Base-by-base conservation (phyloP, 2,329 filamentous ascomycete species). In the Orbilia blumenaviensis region DNA sequence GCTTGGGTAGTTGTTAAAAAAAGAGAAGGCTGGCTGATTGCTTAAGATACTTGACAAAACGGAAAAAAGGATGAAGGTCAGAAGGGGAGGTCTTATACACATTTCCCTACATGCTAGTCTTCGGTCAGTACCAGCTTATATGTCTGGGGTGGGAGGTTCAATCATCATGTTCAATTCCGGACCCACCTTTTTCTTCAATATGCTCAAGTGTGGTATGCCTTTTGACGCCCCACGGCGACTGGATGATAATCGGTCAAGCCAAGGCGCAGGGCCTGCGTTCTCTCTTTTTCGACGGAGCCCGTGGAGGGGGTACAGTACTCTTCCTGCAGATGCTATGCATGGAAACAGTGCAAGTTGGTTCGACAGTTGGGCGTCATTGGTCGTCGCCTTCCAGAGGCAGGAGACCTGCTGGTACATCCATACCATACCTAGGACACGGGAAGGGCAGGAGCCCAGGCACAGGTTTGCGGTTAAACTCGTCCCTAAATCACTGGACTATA, bases 251-350 rank as follows among this genome's bases (percentile, higher is more conserved):
- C 44, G 5, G 5, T 32, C 29, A 32, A 7, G 52, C 25, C 41
- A 46, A 32, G 63, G 64, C 64, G 64, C 52, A 60, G 27, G 34
- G 41, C 14, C 29, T 63, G 56, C 56, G 66, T 56, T 63, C 54
- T 44, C 27, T 32, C 14, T 9, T 62, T 32, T 63, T 54, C 3
- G n/a, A n/a, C 44, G 23, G 52, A 42, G 2, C 21, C 1, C 18
- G 16, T 44, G 32, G 16, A 56, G 66, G 44, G n/a, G n/a, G n/a
- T n/a, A n/a, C n/a, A n/a, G n/a, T n/a, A n/a, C n/a, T 36, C 21
- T 60, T 52, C 56, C 25, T 63, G 66, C 66, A 63, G 16, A 32
- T 46, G 66, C 66, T 46, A 63, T 71, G 56, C 66, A 71, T 44
- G 32, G 54, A 60, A 34, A 46, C 25, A 54, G n/a, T 58, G 52